phyloP scores from a whole-genome alignment of 148 eudicot genomes.

The Chenopodium berlandieri region DNA sequence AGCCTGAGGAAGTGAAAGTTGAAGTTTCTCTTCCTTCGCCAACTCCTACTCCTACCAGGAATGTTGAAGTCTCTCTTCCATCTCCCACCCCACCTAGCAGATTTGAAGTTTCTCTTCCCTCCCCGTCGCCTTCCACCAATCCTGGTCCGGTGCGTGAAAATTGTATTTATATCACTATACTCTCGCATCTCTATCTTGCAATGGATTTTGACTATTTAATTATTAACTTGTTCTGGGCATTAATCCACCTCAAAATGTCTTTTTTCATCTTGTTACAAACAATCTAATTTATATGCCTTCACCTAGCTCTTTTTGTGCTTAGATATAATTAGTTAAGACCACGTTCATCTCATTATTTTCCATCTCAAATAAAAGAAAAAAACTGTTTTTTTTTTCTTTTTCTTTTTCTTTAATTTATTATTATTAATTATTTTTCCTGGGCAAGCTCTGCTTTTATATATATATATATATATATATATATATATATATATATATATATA shows the following conservation, averaged over 20 bases:
- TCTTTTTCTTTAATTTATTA: background rate
- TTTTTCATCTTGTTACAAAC: background rate
- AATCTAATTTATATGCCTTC: conserved; percentile 5
- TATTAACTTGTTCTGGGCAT: conserved; percentile 3
- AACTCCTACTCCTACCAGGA: conserved; percentile 35
- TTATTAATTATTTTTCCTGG: background rate
- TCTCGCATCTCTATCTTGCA: conserved; percentile 19
- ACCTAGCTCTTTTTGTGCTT: background rate
- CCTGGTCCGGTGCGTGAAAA: conserved; percentile 93
- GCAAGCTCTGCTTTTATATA: background rate
- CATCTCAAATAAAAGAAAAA: background rate
- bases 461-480: too few relatives aligned
- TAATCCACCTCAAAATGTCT: conserved; percentile 7
- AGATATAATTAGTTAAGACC: background rate
- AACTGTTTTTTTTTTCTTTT: background rate
- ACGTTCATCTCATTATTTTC: background rate
- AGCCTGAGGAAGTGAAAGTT: conserved; percentile 32
- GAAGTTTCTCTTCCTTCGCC: conserved; percentile 45
- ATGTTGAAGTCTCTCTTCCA: conserved; percentile 71
- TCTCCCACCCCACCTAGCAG: conserved; percentile 91
- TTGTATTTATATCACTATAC: conserved; percentile 46
- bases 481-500: too few relatives aligned
- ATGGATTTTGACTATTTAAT: conserved; percentile 11
- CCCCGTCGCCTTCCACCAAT: conserved; percentile 91
- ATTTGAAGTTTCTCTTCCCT: conserved; percentile 90